Evolutionary conservation across 768 basidiomycete species (phyloP), one percentile per base, ranked within the genome.

Genomic region (Dendrothele bispora): DNA sequence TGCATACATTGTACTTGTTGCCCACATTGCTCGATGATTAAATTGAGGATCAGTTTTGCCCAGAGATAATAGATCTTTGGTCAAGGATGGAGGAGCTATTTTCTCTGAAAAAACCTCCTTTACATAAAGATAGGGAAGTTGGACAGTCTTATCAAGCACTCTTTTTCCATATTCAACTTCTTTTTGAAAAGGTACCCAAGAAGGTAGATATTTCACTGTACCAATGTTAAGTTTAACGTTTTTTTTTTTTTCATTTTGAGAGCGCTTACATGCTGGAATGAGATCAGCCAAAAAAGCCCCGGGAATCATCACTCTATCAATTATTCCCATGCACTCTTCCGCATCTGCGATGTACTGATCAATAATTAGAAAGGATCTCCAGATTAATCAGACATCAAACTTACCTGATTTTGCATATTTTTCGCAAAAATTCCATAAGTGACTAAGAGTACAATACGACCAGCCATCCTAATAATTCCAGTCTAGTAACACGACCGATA

Each of bases 231-330:
- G 22, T 3, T n/a, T 15, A 20, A 41, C 60, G 43, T 42, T n/a
- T n/a, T n/a, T n/a, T n/a, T n/a, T n/a, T n/a, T n/a, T n/a, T n/a
- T n/a, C n/a, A n/a, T n/a, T n/a, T n/a, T n/a, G n/a, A n/a, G n/a
- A n/a, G n/a, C n/a, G n/a, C n/a, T n/a, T n/a, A 63, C 64, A 45
- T 12, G 28, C 21, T 7, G 66, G 65, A 20, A 66, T 24, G n/a
- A 65, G 28, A 45, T 68, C 66, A 14, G 50, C 53, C 3, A 67
- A 43, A 27, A 53, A 68, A 6, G 65, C 58, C 24, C 66, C 66
- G 2, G 64, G 65, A 3, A 59, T 45, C 3, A 53, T 60, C 3
- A 54, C 58, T 27, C 48, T 48, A n/a, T 45, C 52, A 22, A 66
- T 43, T 32, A 65, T 50, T 6, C 50, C 40, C 58, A 67, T 58